Conservation (phyloP, 192 early-diverging fungal species). For the Coemansia sp. region DNA sequence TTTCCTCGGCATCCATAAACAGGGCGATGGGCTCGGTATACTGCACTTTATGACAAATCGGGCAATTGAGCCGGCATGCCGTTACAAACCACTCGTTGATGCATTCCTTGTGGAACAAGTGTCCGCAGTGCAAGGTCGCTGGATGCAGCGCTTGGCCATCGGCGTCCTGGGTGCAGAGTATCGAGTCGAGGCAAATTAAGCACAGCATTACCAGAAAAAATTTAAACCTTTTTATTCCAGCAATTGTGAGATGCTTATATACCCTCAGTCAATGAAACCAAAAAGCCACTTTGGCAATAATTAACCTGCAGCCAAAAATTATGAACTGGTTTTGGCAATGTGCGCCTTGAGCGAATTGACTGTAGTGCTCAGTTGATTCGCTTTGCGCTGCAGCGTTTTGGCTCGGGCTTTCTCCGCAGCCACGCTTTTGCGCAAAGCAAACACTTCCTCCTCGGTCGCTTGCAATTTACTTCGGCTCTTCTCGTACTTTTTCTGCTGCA, state of each 20-base stretch:
- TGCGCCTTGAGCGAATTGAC: background rate
- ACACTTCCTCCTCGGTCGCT: background rate
- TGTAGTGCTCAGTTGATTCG: background rate
- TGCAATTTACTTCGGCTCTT: background rate
- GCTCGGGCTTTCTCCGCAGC: background rate
- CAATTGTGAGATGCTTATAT: too few species aligned
- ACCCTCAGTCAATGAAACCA: too few species aligned
- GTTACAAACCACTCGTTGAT: background rate
- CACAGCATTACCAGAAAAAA: too few species aligned
- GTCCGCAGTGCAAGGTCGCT: background rate
- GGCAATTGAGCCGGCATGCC: background rate
- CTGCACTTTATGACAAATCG: background rate
- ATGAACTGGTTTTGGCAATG: too few species aligned
- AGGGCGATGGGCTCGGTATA: background rate
- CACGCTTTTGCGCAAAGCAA: background rate
- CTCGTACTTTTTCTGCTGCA: background rate
- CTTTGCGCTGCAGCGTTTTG: background rate
- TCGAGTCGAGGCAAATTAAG: background rate
- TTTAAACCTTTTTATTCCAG: too few species aligned
- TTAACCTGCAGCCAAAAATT: too few species aligned
- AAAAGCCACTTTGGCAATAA: too few species aligned
- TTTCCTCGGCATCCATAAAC: background rate
- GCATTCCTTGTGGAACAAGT: background rate
- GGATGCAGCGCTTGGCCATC: background rate
- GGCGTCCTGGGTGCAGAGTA: background rate